A percentile compares a stretch with the other conserved stretches of the same genome.
Evolutionary conservation across 163 green algal genomes (phyloP).

Genomic region (Chloroidium sp.): DNA sequence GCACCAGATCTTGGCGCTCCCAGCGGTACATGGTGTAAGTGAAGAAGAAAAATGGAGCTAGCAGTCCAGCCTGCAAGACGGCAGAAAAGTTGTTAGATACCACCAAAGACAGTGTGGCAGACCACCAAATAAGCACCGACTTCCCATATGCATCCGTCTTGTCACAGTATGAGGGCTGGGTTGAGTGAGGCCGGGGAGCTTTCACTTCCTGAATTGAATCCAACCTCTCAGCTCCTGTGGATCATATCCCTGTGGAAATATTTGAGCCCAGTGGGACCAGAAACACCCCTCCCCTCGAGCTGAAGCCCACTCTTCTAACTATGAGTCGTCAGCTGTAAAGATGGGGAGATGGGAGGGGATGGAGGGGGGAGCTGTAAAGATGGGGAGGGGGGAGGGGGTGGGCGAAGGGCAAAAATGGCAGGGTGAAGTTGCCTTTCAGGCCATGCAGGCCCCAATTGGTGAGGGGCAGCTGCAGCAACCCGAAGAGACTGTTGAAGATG

Average conservation of each 20-base stretch:
- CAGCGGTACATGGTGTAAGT: conserved; percentile 45
- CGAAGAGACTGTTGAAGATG: conserved; percentile 50
- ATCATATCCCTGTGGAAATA: not conserved
- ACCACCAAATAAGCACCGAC: not conserved
- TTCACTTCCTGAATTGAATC: not conserved
- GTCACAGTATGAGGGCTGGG: not conserved
- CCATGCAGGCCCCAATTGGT: conserved; percentile 35
- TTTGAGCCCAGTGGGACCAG: not conserved
- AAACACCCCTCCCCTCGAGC: not conserved
- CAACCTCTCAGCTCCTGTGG: not conserved
- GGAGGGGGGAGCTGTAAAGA: not conserved
- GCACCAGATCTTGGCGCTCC: conserved; percentile 42
- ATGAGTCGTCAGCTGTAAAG: no score
- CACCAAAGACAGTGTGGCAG: not conserved
- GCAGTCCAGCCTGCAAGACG: conserved; percentile 21
- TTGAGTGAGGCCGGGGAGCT: not conserved
- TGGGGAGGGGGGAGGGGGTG: not conserved
- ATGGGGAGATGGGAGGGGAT: no score
- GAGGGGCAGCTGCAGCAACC: conserved; percentile 44
- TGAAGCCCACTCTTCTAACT: no score
- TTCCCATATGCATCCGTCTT: not conserved
- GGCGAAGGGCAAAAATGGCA: no score
- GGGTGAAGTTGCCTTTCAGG: conserved; percentile 38
- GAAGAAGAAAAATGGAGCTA: conserved; percentile 52
- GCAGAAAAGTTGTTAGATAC: not conserved